phyloP scores from a whole-genome alignment of 768 basidiomycete genomes.

The Tricholoma flavovirens region DNA sequence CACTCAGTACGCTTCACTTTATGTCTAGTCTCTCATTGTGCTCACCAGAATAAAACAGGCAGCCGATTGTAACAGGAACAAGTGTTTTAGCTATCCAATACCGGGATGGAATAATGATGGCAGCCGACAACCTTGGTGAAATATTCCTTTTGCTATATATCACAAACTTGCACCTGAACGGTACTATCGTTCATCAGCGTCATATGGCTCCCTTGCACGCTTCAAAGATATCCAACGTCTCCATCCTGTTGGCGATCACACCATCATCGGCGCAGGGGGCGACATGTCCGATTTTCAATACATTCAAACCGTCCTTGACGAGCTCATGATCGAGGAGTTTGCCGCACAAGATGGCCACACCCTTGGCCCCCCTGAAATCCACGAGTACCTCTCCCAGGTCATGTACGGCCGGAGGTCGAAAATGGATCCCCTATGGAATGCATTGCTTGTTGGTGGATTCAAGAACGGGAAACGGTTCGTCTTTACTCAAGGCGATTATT shows the following conservation, averaged over 20 bases:
- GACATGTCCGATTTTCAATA: conserved; percentile 99
- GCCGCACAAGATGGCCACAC: conserved; percentile 77
- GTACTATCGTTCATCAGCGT: conserved; percentile 45
- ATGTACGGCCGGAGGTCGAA: conserved; percentile 88
- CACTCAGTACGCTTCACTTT: conserved; percentile 57
- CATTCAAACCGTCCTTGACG: conserved; percentile 75
- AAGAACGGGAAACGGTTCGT: conserved; percentile 76
- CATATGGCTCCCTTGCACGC: conserved; percentile 94
- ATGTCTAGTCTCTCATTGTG: background rate
- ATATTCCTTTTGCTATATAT: conserved; percentile 3
- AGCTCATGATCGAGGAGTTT: conserved; percentile 72
- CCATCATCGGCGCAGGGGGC: conserved; percentile 87
- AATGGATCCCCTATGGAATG: conserved; percentile 94
- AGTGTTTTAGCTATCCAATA: conserved; percentile 91
- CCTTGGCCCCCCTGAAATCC: conserved; percentile 84
- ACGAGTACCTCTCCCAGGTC: conserved; percentile 84
- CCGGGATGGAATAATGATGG: conserved; percentile 97
- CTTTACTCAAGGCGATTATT: background rate
- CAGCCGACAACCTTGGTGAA: conserved; percentile 93
- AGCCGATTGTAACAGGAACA: conserved; percentile 96
- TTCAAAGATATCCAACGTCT: conserved; percentile 94
- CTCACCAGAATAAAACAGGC: conserved; percentile 37
- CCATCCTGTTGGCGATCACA: conserved; percentile 75
- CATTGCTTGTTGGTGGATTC: conserved; percentile 86
- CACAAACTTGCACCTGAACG: background rate